phyloP scores from a whole-genome alignment of 208 protist species.

The Lotmaria passim region DNA sequence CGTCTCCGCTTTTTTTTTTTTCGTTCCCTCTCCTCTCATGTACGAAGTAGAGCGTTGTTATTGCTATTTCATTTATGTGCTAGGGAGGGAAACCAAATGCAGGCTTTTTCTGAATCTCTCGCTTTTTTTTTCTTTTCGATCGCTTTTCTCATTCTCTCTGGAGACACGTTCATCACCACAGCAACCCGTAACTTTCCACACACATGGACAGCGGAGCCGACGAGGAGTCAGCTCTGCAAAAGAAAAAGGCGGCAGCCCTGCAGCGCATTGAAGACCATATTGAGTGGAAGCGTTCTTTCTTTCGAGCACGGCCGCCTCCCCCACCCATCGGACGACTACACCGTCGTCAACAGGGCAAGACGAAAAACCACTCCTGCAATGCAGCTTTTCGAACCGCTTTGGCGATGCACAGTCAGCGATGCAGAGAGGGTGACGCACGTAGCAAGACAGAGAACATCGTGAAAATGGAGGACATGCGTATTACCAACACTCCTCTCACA shows the following conservation, averaged over 20 bases:
- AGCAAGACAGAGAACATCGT: too few species aligned
- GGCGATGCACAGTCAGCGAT: constrained; percentile 1
- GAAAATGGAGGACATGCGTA: constrained; percentile 40
- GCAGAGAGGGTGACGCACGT: too few species aligned
- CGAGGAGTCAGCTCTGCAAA: constrained; percentile 23
- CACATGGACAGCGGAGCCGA: constrained; percentile 7
- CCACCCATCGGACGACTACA: constrained; percentile 54
- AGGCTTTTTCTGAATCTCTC: too few species aligned
- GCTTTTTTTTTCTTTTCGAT: too few species aligned
- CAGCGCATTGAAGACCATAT: constrained; percentile 52
- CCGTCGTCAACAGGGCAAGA: constrained; percentile 42
- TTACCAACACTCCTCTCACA: constrained; percentile 7
- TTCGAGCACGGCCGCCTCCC: constrained; percentile 69
- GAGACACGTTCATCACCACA: too few species aligned
- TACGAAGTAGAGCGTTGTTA: too few species aligned
- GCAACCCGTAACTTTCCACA: not conserved
- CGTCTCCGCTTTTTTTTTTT: too few species aligned
- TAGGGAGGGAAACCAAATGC: too few species aligned
- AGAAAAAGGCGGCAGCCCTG: constrained; percentile 37
- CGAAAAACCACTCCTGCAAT: constrained; percentile 22
- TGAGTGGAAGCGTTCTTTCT: constrained; percentile 82
- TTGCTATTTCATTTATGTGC: too few species aligned
- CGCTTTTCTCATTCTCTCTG: too few species aligned
- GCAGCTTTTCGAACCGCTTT: constrained; percentile 23
- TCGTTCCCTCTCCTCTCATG: too few species aligned